phyloP scores from a whole-genome alignment of 805 yeast genomes.

The Candida awuae region DNA sequence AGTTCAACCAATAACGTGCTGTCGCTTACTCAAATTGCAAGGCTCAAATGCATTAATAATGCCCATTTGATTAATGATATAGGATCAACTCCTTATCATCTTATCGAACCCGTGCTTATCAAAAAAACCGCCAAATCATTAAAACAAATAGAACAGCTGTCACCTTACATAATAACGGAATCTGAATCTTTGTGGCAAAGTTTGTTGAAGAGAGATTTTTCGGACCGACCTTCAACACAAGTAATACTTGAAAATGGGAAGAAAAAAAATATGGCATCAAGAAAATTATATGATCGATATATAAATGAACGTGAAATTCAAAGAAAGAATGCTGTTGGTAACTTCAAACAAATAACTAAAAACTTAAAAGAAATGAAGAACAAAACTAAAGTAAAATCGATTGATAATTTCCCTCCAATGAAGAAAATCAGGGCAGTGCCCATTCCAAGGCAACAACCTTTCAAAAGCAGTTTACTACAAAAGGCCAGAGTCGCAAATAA shows the following conservation, averaged over 20 bases:
- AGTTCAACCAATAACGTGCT: slow-evolving; percentile 14
- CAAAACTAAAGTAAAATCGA: slow-evolving; percentile 32
- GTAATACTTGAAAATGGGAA: slow-evolving; percentile 14
- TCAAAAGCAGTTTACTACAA: slow-evolving; percentile 25
- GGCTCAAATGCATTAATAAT: slow-evolving; percentile 25
- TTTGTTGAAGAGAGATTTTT: slow-evolving; percentile 41
- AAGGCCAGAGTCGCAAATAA: slow-evolving; percentile 26
- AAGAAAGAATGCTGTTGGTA: slow-evolving; percentile 35
- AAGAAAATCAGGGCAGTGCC: slow-evolving; percentile 1
- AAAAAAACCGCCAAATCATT: slow-evolving; percentile 40
- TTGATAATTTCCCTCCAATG: slow-evolving; percentile 23
- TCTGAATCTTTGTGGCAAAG: slow-evolving; percentile 40
- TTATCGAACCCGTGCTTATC: slow-evolving; percentile 38
- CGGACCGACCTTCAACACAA: slow-evolving; percentile 32
- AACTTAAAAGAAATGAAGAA: slow-evolving; percentile 33
- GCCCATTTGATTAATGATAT: slow-evolving; percentile 28
- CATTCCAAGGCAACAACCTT: slow-evolving; percentile 12
- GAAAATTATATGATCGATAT: slow-evolving; percentile 34
- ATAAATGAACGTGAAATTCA: slow-evolving; percentile 35
- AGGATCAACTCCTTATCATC: slow-evolving; percentile 34
- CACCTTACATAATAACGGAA: slow-evolving; percentile 35
- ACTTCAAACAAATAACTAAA: slow-evolving; percentile 36
- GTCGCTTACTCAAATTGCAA: slow-evolving; percentile 22
- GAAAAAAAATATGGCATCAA: slow-evolving; percentile 27
- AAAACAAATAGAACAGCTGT: slow-evolving; percentile 31